Evolutionary conservation across 352 stramenopile genomes (phyloP).

Genomic region (Globisporangium yorkense): DNA sequence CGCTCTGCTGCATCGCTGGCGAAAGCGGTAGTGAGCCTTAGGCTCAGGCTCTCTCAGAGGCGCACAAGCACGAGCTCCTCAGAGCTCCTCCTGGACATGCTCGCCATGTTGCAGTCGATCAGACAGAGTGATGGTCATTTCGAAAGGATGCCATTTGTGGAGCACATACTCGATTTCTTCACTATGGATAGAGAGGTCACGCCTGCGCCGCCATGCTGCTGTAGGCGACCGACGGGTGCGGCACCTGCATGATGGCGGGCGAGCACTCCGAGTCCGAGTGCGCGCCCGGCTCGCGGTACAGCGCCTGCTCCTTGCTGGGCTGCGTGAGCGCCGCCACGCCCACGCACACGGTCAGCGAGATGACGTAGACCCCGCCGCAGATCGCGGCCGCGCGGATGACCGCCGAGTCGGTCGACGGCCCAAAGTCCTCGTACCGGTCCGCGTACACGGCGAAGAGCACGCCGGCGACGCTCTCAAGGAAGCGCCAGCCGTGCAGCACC

Average conservation of each 20-base stretch:
- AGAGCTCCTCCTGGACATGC: too few relatives aligned
- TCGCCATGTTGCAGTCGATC: not conserved
- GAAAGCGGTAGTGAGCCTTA: too few relatives aligned
- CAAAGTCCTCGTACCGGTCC: constrained; percentile 62
- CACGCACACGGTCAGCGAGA: constrained; percentile 25
- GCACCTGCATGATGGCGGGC: constrained; percentile 1
- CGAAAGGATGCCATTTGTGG: not conserved
- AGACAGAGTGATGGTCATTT: not conserved
- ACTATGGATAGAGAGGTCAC: not conserved
- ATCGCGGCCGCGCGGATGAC: constrained; percentile 30
- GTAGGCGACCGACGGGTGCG: constrained; percentile 9
- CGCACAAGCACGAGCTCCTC: too few relatives aligned
- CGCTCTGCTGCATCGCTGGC: not conserved
- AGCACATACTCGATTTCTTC: not conserved
- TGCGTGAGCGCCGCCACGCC: constrained; percentile 5
- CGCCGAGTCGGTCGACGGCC: constrained; percentile 26
- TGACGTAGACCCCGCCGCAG: constrained; percentile 32
- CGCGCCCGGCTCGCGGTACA: constrained; percentile 1
- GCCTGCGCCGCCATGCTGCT: constrained; percentile 12
- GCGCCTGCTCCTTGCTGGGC: constrained; percentile 8
- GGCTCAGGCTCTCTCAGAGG: too few relatives aligned
- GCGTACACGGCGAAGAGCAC: constrained; percentile 31
- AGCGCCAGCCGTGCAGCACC: constrained; percentile 43
- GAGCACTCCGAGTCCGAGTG: constrained; percentile 10
- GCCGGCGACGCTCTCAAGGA: constrained; percentile 43